Conservation (phyloP, 257 asterid genomes). For the Solanum ahanhuiri region DNA sequence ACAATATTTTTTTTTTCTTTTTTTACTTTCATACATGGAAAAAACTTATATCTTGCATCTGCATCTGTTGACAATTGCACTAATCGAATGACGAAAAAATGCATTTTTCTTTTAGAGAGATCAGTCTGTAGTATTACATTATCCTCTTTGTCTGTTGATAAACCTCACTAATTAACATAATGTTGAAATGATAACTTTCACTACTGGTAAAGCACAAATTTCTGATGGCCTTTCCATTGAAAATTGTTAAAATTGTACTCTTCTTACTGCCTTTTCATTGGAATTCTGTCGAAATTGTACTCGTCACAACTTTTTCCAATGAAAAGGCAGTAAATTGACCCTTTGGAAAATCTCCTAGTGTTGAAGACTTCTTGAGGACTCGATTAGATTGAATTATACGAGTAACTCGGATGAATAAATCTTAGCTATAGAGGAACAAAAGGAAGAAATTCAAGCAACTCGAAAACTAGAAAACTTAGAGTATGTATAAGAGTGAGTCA, state of each 20-base stretch:
- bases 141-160: neutral
- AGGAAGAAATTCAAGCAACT: neutral
- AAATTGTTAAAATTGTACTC: neutral
- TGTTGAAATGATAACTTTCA: neutral
- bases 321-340: neutral
- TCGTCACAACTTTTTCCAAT: neutral
- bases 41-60: neutral
- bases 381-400: neutral
- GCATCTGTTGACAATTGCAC: neutral
- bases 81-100: neutral
- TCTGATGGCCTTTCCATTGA: neutral
- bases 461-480: neutral
- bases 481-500: neutral
- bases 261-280: neutral
- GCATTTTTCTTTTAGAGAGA: neutral
- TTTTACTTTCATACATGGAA: neutral
- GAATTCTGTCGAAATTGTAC: neutral
- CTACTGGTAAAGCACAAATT: neutral
- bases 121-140: neutral
- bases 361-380: neutral
- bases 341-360: neutral
- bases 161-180: neutral
- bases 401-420: neutral
- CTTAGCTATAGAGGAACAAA: neutral
- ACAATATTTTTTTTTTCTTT: neutral